Base-by-base conservation (phyloP, 2,329 filamentous ascomycete genomes). In the Alternaria gaisen region DNA sequence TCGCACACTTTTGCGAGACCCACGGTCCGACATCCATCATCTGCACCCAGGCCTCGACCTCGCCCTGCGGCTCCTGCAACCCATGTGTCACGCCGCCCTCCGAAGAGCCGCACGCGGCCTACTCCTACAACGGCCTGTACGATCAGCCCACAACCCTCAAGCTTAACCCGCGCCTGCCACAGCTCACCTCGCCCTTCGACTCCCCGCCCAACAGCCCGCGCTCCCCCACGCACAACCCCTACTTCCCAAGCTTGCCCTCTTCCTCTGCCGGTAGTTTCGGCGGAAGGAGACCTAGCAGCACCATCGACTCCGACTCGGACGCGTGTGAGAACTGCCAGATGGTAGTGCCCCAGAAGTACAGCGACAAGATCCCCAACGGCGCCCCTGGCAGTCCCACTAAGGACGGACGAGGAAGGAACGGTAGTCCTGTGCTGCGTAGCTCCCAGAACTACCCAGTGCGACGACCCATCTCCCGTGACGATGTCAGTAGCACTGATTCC, bases 21-120 rank as follows among this genome's bases (percentile, higher is more conserved):
- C 85, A 88, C 82, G 86, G 86, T 74, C 86, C 86, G 18, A 88
- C 85, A 53, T 87, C 85, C 58, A 86, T 87, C 75, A 84, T 88
- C 66, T 87, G 86, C 76, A 87, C 86, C 60, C 85, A 87, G 74
- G 83, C 86, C 65, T 79, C 84, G 50, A 84, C 84, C 14, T 80
- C 85, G 58, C 80, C 84, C 57, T 88, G 86, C 71, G 74, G 79
- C 47, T 82, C 84, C 70, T 88, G 86, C 73, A 81, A 82, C 65
- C 79, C 82, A 59, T 79, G 80, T 71, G 76, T 80, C 41, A 81
- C 80, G 41, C 79, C 80, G 54, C 75, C 77, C 10, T 74, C 76
- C 47, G 78, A 80, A 54, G 75, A 79, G 30, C 70, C 72, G 34
- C 70, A 74, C 36, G 61, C 70, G 50, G 65, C 73, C 65, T 75